phyloP scores from a whole-genome alignment of 768 basidiomycete species.

The Holtermannia corniformis region DNA sequence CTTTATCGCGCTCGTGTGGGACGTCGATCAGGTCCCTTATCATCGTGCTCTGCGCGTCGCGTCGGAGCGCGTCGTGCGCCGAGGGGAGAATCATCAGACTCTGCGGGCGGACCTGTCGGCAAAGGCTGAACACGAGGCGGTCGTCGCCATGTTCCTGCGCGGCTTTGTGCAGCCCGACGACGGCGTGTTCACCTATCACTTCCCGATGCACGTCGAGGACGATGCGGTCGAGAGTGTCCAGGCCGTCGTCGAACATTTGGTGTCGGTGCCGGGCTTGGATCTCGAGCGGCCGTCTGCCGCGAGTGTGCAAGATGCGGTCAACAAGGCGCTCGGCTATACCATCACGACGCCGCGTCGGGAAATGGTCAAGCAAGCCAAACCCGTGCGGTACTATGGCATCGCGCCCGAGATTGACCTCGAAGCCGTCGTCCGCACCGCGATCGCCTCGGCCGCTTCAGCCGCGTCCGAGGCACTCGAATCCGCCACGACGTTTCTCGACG shows the following conservation, averaged over 20 bases:
- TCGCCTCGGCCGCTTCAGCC: constrained; percentile 28
- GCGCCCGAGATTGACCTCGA: constrained; percentile 62
- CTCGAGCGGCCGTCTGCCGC: constrained; percentile 51
- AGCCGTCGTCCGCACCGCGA: constrained; percentile 45
- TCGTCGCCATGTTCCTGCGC: constrained; percentile 72
- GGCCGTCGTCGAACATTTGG: constrained; percentile 51
- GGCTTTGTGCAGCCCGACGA: constrained; percentile 39
- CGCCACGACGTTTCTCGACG: constrained; percentile 47
- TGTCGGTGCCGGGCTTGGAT: constrained; percentile 51
- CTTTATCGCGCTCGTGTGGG: constrained; percentile 74
- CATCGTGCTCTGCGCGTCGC: constrained; percentile 63
- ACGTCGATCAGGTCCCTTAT: constrained; percentile 50
- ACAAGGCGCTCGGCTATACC: constrained; percentile 46
- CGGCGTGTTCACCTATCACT: constrained; percentile 53
- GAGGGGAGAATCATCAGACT: constrained; percentile 77
- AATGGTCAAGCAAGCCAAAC: constrained; percentile 34
- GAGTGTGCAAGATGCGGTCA: constrained; percentile 50
- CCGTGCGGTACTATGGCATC: constrained; percentile 59
- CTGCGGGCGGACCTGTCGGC: constrained; percentile 53
- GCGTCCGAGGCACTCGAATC: constrained; percentile 34
- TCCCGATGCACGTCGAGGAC: constrained; percentile 44
- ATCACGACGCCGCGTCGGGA: constrained; percentile 23
- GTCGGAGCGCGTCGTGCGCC: constrained; percentile 58
- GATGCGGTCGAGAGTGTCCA: constrained; percentile 56
- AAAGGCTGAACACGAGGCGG: constrained; percentile 58